These are phyloP conservation scores for Fusarium domesticum DNA, from an alignment of 2,329 filamentous ascomycete species.

Conservation along the genomic window DNA sequence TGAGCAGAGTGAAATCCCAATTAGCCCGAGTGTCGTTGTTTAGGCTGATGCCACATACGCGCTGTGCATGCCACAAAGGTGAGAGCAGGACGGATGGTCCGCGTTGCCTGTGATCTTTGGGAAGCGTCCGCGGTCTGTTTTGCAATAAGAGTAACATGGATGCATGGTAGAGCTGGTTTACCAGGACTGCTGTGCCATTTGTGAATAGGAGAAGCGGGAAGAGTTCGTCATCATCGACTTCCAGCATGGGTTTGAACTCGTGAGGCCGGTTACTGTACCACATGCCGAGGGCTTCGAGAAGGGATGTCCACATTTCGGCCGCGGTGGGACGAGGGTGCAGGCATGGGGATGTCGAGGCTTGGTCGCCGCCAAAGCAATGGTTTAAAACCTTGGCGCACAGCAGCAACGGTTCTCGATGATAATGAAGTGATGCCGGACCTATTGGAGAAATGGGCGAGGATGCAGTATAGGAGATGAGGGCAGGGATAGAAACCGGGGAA, in stretches of 20 bases:
- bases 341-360: constrained; percentile 7
- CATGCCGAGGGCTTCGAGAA: constrained; percentile 31
- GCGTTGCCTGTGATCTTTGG: constrained; percentile 29
- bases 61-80: constrained; percentile 47
- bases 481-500: constrained; percentile 26
- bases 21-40: constrained; percentile 44
- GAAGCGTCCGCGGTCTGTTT: constrained; percentile 46
- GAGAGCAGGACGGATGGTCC: constrained; percentile 37
- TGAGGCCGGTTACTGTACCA: constrained; percentile 35
- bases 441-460: constrained; percentile 18
- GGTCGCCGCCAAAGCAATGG: constrained; percentile 25
- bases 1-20: constrained; percentile 49
- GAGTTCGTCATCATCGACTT: constrained; percentile 31
- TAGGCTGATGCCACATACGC: constrained; percentile 48
- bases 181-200: constrained; percentile 42
- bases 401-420: constrained; percentile 29
- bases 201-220: constrained; percentile 40
- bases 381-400: constrained; percentile 37
- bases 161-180: constrained; percentile 56
- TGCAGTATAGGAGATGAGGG: constrained; percentile 16
- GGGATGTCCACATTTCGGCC: constrained; percentile 31
- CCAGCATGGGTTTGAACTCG: constrained; percentile 35
- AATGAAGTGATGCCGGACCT: constrained; percentile 20
- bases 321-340: constrained; percentile 11
- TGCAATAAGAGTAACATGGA: constrained; percentile 52